Evolutionary conservation across 2,329 filamentous ascomycete genomes (phyloP).

Genomic region (Epichloe bromicola): DNA sequence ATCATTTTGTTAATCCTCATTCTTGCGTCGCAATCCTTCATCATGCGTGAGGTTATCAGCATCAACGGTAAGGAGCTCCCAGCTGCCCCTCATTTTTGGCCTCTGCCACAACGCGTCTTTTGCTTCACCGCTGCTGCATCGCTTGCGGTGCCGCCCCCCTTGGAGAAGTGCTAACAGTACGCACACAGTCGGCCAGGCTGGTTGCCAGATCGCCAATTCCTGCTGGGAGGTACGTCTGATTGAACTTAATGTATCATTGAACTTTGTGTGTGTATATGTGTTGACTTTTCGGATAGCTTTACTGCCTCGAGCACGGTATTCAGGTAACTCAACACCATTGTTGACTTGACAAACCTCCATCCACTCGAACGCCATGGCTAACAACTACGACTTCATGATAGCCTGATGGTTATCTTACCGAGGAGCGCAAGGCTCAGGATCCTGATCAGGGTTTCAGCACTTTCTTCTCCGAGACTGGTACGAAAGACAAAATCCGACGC

Average conservation of each 20-base stretch:
- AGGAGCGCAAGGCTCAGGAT: conserved; percentile 88
- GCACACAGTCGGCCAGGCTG: conserved; percentile 87
- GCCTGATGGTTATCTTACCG: conserved; percentile 97
- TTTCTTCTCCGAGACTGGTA: conserved; percentile 99
- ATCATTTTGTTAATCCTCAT: conserved; percentile 10
- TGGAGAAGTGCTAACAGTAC: conserved; percentile 36
- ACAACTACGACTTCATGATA: conserved; percentile 25
- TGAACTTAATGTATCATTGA: background rate
- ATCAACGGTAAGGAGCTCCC: conserved; percentile 69
- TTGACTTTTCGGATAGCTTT: conserved; percentile 54
- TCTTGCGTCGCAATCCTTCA: conserved; percentile 28
- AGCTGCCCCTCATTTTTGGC: conserved; percentile 15
- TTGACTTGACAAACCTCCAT: conserved; percentile 5
- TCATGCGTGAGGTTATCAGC: conserved; percentile 98
- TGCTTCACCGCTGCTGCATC: conserved; percentile 5
- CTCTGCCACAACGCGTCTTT: conserved; percentile 12
- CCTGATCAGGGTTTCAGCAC: conserved; percentile 98
- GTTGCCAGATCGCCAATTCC: conserved; percentile 99
- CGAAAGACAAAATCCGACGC: conserved; percentile 6
- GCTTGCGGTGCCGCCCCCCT: background rate
- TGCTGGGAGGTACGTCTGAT: conserved; percentile 90
- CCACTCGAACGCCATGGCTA: conserved; percentile 1
- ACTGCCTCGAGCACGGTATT: conserved; percentile 99
- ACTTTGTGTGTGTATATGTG: background rate
- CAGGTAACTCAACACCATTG: conserved; percentile 50